Base-by-base conservation (phyloP, 2,329 filamentous ascomycete genomes). In the Sclerotinia borealis region DNA sequence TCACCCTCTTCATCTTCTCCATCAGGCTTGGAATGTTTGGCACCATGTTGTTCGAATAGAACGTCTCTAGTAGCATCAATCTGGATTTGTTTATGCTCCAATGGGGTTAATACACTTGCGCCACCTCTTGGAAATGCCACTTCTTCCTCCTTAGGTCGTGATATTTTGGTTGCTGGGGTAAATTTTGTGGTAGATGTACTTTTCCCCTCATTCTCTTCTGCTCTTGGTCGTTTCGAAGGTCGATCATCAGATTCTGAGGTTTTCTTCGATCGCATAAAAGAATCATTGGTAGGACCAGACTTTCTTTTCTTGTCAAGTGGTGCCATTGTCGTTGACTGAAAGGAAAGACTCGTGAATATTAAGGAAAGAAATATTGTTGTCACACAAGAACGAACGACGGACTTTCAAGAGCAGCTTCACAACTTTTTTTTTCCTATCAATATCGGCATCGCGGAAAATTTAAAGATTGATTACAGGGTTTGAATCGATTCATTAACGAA, bases 81-180 rank as follows among this genome's bases (percentile, higher is more conserved):
- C 72, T 95, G 89, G 67, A 99, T 98, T 77, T 98, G 92, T 79
- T 96, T 97, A 75, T 96, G 90, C 76, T 99, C 95, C 59, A 99
- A 80, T 25, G 95, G 93, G 2, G 95, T 97, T 74, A 99, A 79
- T 59, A 96, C 83, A 73, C 91, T 96, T 60, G 87, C 93, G 49
- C 95, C 96, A 63, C 95, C 95, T 81, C 95, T 86, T 69, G 95
- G 93, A 72, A 99, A 99, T 50, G 93, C 82, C 39, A 88, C 87
- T 74, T 97, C 95, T 69, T 98, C 95, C 68, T 95, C 89, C 75
- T 83, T 86, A 73, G 43, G 81, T 80, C 61, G 83, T 74, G 36
- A 78, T 59, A 75, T 68, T 64, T 75, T 74, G 31, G 71, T 66
- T 7, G 67, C 63, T 47, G 64, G 54, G 54, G 68, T 66, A 25